Evolutionary conservation across 1,139 yeast species (phyloP).

Genomic region (Sugiyamaella castrensis): DNA sequence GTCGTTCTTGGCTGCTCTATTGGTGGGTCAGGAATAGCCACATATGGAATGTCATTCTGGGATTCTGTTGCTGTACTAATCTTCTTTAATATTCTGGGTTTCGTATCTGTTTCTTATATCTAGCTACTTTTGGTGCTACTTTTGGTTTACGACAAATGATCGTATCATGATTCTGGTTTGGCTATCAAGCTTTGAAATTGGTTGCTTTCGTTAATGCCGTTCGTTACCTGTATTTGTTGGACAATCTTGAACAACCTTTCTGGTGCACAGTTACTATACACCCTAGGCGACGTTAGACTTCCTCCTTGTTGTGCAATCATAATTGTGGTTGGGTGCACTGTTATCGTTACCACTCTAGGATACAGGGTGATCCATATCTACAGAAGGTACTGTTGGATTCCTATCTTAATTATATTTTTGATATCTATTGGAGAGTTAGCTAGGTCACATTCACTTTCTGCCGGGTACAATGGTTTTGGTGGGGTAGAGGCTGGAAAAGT

Average conservation of each 20-base stretch:
- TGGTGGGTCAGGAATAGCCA: neutral
- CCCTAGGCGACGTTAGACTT: neutral
- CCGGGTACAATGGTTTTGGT: slow-evolving; percentile 45
- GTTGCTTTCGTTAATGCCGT: neutral
- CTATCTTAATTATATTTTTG: slow-evolving; percentile 67
- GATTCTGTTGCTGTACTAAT: neutral
- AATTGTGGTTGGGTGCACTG: too few species aligned
- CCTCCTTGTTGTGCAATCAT: neutral
- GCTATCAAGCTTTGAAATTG: neutral
- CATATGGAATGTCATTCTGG: neutral
- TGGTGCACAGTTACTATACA: neutral
- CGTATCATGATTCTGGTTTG: neutral
- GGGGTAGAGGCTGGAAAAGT: slow-evolving; percentile 63
- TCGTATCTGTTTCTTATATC: neutral
- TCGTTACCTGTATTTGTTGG: neutral
- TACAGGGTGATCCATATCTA: slow-evolving; percentile 76
- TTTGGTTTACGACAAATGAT: neutral
- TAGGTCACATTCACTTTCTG: slow-evolving; percentile 58
- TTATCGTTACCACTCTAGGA: too few species aligned
- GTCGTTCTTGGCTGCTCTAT: neutral
- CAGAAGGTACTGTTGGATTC: slow-evolving; percentile 89
- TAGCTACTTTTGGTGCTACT: slow-evolving; percentile 28
- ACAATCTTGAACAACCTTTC: neutral
- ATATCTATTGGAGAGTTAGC: slow-evolving; percentile 76
- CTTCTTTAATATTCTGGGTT: neutral